Conservation (phyloP, 1,284 basidiomycete species). For the Austropuccinia psidii region DNA sequence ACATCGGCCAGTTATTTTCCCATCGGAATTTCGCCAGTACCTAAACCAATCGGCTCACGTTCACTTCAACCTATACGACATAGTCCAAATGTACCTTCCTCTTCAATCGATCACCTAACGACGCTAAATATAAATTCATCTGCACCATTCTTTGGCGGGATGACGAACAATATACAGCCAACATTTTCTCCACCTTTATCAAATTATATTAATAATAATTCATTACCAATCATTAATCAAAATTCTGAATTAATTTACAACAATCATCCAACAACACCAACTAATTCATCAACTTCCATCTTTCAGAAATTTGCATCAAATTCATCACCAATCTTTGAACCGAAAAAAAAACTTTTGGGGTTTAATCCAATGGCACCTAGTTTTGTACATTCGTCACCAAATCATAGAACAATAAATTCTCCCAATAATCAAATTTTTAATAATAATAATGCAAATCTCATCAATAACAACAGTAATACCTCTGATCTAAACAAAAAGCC, state of each 20-base stretch:
- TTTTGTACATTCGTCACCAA: constrained; percentile 13
- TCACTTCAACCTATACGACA: constrained; percentile 17
- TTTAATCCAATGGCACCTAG: constrained; percentile 32
- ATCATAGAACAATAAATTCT: constrained; percentile 36
- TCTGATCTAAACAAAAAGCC: too few species aligned
- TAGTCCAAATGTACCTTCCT: not conserved
- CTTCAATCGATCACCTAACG: not conserved
- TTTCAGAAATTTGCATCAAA: constrained; percentile 17
- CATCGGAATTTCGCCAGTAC: not conserved
- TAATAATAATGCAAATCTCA: too few species aligned
- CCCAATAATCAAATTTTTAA: constrained; percentile 38
- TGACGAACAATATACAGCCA: not conserved
- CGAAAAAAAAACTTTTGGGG: constrained; percentile 14
- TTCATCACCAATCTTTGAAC: constrained; percentile 22
- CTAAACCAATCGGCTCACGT: not conserved
- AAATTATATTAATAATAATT: not conserved
- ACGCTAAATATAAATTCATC: not conserved
- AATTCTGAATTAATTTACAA: not conserved
- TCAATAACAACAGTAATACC: too few species aligned
- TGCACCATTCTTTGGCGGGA: not conserved
- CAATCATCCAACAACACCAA: not conserved
- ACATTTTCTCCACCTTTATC: not conserved
- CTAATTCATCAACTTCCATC: not conserved
- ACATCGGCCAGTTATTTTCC: constrained; percentile 13
- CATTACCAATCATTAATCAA: not conserved